These are phyloP conservation scores for Oidiodendron maius DNA, from an alignment of 495 filamentous ascomycete genomes.

Conservation along the genomic window DNA sequence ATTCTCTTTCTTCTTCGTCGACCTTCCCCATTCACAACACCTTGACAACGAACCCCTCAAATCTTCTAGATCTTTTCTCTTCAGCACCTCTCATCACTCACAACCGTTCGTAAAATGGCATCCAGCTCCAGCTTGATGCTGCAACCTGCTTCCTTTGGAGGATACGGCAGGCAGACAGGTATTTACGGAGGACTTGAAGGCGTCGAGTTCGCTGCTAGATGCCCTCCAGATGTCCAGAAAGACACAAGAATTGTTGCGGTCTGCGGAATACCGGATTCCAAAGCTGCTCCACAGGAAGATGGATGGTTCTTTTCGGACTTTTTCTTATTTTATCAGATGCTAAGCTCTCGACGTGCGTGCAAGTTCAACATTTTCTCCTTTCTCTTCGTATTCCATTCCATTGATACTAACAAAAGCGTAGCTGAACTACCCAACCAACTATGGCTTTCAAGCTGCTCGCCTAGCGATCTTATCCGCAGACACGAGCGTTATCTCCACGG, in stretches of 20 bases:
- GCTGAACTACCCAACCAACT: conserved; percentile 18
- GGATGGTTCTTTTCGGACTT: conserved; percentile 26
- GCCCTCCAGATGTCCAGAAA: conserved; percentile 19
- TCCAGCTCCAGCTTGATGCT: conserved; percentile 12
- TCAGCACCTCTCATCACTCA: conserved; percentile 12
- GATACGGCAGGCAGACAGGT: conserved; percentile 12
- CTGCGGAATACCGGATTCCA: conserved; percentile 15
- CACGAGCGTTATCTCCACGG: conserved; percentile 22
- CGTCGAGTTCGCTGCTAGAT: conserved; percentile 10
- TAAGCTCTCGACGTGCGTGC: conserved; percentile 10
- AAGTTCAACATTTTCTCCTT: conserved; percentile 10
- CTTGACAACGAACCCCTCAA: conserved; percentile 5
- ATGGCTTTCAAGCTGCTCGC: conserved; percentile 21
- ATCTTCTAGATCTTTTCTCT: conserved; percentile 13
- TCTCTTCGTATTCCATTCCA: conserved; percentile 11
- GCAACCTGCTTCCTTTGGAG: conserved; percentile 12
- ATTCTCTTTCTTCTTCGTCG: too few relatives aligned
- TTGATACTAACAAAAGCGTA: conserved; percentile 13
- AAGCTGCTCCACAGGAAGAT: conserved; percentile 15
- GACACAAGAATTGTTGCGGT: conserved; percentile 23
- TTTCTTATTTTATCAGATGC: conserved; percentile 24
- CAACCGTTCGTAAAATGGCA: conserved; percentile 12
- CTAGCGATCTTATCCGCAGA: conserved; percentile 17
- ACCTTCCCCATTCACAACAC: neutral
- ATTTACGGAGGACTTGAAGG: conserved; percentile 9